A percentile compares a stretch with the other conserved stretches of the same genome.
phyloP scores from a whole-genome alignment of 169 alveolate species.

The Prorocentrum cordatum region DNA sequence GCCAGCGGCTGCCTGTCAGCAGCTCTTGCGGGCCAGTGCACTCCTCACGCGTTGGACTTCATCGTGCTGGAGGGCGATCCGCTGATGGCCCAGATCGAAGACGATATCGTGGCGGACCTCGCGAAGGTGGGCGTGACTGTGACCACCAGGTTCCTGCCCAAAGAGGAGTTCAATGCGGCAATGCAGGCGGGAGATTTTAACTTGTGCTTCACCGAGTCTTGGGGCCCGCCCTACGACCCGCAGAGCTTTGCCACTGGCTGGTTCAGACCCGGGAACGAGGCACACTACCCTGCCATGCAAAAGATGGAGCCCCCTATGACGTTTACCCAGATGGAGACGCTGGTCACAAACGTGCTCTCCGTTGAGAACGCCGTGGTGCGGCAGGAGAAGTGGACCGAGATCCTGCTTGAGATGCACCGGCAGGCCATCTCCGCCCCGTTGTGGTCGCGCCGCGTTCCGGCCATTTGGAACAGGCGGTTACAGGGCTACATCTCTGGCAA shows the following conservation, averaged over 20 bases:
- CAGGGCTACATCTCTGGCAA: neutral
- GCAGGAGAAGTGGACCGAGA: slow-evolving; percentile 8
- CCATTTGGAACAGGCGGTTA: neutral
- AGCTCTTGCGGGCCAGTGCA: no score
- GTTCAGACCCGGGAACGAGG: neutral
- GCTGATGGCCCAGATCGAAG: neutral
- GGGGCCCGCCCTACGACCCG: slow-evolving; percentile 42
- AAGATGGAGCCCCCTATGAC: slow-evolving; percentile 5
- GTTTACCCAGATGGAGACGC: neutral
- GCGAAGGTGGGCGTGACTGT: neutral
- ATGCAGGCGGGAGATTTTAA: neutral
- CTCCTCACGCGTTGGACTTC: no score
- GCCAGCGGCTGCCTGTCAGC: no score
- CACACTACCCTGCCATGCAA: neutral
- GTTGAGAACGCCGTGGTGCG: neutral
- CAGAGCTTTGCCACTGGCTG: slow-evolving; percentile 10
- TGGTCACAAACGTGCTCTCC: neutral
- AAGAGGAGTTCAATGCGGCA: neutral
- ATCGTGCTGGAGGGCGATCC: neutral
- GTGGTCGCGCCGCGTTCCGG: neutral
- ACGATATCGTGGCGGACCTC: neutral
- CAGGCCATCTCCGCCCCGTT: slow-evolving; percentile 10
- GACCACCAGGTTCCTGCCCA: neutral
- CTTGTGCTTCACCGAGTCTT: slow-evolving; percentile 26
- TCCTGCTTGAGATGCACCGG: neutral